Base-by-base conservation (phyloP, 148 eudicot genomes). In the Persicaria tinctoria region DNA sequence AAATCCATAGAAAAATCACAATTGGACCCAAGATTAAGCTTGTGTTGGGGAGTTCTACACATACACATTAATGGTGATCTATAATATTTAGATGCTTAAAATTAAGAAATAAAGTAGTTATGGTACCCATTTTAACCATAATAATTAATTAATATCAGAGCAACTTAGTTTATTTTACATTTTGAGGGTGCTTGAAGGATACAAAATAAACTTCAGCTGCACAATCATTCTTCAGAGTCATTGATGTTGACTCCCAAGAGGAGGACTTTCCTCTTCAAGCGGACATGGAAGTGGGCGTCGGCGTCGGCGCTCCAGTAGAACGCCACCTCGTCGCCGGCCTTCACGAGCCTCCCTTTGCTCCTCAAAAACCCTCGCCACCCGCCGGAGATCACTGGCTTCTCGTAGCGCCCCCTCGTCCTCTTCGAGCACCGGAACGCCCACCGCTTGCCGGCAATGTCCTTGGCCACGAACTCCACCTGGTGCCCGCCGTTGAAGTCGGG, bases 211-310 rank as follows among this genome's bases (percentile, higher is more conserved):
- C 23, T 20, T 20, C 23, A 20, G 23, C 23, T 20, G 23, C 23
- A 20, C 27, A 23, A 32, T 32, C 41, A 32, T 32, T 32, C 41
- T 91, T 51, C 97, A 91, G 74, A 93, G 95, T 82, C 72, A 96
- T 94, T 63, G 46, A 63, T 63, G 68, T 63, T 63, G 16, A 5
- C 11, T 9, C 68, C 68, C n/a, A 63, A 63, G n/a, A 63, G 16
- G 16, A 63, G 7, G 68, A 63, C 68, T 32, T 63, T 63, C 68
- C 9, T 63, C 6, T 63, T 63, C 45, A 63, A 32, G 5, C 68
- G 8, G 45, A 63, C 12, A 23, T 23, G 1, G 27, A 23, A 23
- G 14, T 5, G 46, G 12, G 11, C 27, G 45, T 9, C 45, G 16
- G 68, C 68, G 14, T 63, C 68, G 2, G 11, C 68, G 32, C 1